phyloP scores from a whole-genome alignment of 306 rosid genomes.

The Sechiopsis laciniata region DNA sequence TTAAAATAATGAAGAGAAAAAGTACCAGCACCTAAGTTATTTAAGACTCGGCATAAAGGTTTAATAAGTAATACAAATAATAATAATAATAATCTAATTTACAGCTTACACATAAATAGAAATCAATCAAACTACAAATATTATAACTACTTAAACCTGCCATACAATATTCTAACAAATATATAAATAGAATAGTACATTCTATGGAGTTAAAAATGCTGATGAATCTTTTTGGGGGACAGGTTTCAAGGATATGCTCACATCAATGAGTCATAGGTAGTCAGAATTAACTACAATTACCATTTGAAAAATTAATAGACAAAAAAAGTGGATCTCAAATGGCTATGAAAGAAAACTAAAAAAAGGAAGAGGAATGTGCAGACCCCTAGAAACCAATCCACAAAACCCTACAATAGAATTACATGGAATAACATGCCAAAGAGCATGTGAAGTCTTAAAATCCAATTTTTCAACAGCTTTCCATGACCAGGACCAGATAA shows the following conservation, averaged over 20 bases:
- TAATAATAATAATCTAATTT: neutral
- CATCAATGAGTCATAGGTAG: neutral
- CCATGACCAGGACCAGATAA: neutral
- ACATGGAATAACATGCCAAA: neutral
- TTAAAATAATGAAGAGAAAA: too few relatives aligned
- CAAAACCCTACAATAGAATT: neutral
- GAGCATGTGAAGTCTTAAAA: neutral
- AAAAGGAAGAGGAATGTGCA: neutral
- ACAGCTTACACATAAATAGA: neutral
- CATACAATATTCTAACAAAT: constrained; percentile 20
- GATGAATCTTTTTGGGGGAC: neutral
- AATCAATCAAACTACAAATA: constrained; percentile 7
- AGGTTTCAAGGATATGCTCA: neutral
- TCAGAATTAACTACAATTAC: neutral
- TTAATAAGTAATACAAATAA: neutral
- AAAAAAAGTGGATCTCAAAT: too few relatives aligned
- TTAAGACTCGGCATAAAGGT: constrained; percentile 3
- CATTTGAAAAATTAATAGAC: neutral
- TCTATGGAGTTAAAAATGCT: neutral
- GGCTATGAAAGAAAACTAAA: neutral
- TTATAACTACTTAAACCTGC: constrained; percentile 13
- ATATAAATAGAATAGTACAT: neutral
- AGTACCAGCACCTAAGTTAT: too few relatives aligned
- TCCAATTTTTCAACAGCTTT: neutral
- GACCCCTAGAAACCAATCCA: neutral